phyloP scores from a whole-genome alignment of 2,329 filamentous ascomycete genomes.

The Grosmannia serpens region DNA sequence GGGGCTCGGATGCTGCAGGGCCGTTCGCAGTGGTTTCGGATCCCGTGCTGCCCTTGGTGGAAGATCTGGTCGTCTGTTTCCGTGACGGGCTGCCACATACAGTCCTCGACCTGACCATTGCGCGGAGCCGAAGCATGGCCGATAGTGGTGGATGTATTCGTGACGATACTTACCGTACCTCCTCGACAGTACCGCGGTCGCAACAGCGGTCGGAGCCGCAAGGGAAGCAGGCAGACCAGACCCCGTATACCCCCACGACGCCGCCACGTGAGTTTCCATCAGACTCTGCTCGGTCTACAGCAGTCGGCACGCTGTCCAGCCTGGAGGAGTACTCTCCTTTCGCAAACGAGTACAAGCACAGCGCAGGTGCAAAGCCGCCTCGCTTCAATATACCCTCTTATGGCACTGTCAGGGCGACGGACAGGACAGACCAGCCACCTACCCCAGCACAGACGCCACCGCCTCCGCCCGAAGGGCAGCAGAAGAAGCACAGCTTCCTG shows the following conservation, averaged over 20 bases:
- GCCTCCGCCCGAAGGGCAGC: conserved; percentile 17
- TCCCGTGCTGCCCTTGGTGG: conserved; percentile 38
- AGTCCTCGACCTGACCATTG: conserved; percentile 34
- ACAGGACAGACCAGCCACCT: conserved; percentile 7
- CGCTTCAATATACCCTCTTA: not conserved
- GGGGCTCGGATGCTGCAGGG: conserved; percentile 26
- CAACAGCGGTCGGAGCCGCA: not conserved
- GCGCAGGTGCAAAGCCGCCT: not conserved
- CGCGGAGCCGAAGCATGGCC: conserved; percentile 26
- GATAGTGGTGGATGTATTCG: not conserved
- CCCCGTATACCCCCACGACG: conserved; percentile 1
- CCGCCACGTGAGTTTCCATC: not conserved
- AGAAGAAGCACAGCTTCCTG: conserved; percentile 24
- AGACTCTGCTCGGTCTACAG: not conserved
- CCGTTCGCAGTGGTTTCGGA: conserved; percentile 17
- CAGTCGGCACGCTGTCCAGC: not conserved
- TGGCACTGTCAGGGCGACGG: not conserved
- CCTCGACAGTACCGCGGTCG: not conserved
- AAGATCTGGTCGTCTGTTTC: conserved; percentile 47
- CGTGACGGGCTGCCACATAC: conserved; percentile 29
- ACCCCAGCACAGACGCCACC: conserved; percentile 20
- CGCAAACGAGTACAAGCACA: conserved; percentile 7
- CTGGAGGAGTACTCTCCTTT: conserved; percentile 38
- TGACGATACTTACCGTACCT: not conserved
- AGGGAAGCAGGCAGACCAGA: not conserved